phyloP scores from a whole-genome alignment of 164 flowering plant genomes.

The Dillenia suffruticosa region DNA sequence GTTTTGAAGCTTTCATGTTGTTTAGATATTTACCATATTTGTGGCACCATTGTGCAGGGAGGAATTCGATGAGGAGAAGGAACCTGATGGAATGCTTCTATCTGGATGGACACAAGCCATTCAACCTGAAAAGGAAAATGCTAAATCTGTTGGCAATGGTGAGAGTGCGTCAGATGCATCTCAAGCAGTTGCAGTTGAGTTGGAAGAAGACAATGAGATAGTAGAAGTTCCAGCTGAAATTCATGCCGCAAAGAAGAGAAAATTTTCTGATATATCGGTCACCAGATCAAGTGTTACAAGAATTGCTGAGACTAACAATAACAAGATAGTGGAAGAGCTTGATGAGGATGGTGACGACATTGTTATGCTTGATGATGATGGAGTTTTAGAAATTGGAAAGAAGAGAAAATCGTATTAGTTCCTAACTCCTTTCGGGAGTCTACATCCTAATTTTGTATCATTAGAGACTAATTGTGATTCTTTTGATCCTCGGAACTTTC shows the following conservation, averaged over 20 bases:
- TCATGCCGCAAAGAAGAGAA: slow-evolving; percentile 56
- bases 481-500: too few species aligned
- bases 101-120: slow-evolving; percentile 71
- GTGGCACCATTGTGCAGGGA: slow-evolving; percentile 40
- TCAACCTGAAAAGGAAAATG: slow-evolving; percentile 25
- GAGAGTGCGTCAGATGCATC: slow-evolving; percentile 44
- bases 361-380: slow-evolving; percentile 39
- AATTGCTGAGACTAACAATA: slow-evolving; percentile 7
- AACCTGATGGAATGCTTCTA: slow-evolving; percentile 93
- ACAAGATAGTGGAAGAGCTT: slow-evolving; percentile 23
- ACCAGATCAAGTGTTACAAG: slow-evolving; percentile 9
- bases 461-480: slow-evolving; percentile 6
- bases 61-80: slow-evolving; percentile 91
- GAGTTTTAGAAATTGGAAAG: slow-evolving; percentile 23
- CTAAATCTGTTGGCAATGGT: slow-evolving; percentile 32
- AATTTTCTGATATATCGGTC: slow-evolving; percentile 33
- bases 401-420: slow-evolving; percentile 42
- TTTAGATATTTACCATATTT: not conserved
- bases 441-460: slow-evolving; percentile 27
- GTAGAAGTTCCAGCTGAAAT: slow-evolving; percentile 21
- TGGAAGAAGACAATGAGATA: slow-evolving; percentile 36
- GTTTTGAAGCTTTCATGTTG: not conserved
- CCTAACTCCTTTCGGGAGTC: not conserved
- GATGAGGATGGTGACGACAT: slow-evolving; percentile 38
- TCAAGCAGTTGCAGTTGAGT: slow-evolving; percentile 15